Evolutionary conservation across 2,329 filamentous ascomycete species (phyloP).

Genomic region (Hyphodiscus sp.): DNA sequence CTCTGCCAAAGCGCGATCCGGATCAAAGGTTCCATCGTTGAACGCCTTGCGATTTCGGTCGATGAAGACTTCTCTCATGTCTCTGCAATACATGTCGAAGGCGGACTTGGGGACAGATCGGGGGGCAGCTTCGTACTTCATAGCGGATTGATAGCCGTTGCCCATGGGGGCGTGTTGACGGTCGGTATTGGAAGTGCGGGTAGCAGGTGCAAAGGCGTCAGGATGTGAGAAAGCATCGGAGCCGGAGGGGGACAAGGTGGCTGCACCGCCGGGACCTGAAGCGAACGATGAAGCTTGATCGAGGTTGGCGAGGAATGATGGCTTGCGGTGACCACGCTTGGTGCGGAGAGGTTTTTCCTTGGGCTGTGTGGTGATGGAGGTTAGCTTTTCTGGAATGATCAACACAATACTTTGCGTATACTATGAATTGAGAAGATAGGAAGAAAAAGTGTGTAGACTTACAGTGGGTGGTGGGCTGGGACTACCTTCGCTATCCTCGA

Average conservation of each 20-base stretch:
- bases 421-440: constrained; percentile 9
- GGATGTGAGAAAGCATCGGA: constrained; percentile 47
- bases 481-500: constrained; percentile 73
- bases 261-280: constrained; percentile 39
- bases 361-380: constrained; percentile 43
- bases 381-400: constrained; percentile 19
- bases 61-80: constrained; percentile 20
- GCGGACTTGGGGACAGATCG: constrained; percentile 17
- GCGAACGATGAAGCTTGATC: constrained; percentile 37
- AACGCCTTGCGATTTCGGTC: constrained; percentile 21
- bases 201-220: constrained; percentile 34
- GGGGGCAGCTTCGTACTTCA: neutral
- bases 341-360: constrained; percentile 72
- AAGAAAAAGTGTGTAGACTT: constrained; percentile 31
- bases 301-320: constrained; percentile 35
- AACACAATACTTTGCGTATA: neutral
- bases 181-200: constrained; percentile 14
- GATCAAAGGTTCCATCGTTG: constrained; percentile 21
- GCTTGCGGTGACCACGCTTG: constrained; percentile 65
- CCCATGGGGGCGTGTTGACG: neutral
- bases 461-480: constrained; percentile 75
- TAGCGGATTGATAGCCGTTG: neutral
- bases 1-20: constrained; percentile 23
- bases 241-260: constrained; percentile 39
- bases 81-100: constrained; percentile 27